Percentiles rank a stretch among this genome's conserved stretches.
These are phyloP conservation scores for Microcyclosporella mali DNA, from an alignment of 2,329 filamentous ascomycete species.

Conservation along the genomic window DNA sequence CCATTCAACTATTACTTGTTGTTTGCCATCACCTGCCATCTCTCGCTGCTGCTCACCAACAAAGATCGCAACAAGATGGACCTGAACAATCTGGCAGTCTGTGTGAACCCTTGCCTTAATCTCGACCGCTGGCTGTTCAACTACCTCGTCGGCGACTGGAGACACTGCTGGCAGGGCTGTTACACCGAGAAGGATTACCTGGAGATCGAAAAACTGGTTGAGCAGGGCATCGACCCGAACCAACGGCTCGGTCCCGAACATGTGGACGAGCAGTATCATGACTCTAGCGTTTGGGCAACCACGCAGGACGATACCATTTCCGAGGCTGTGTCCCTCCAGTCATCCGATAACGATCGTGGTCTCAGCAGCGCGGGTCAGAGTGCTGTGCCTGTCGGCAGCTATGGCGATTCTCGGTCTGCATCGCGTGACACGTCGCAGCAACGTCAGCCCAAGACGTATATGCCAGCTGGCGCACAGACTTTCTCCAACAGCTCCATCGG, in stretches of 20 bases:
- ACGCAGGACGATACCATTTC: slow-evolving; percentile 10
- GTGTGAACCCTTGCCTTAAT: slow-evolving; percentile 94
- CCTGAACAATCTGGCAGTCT: slow-evolving; percentile 90
- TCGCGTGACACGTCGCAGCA: slow-evolving; percentile 12
- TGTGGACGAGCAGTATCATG: slow-evolving; percentile 14
- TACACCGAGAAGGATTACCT: slow-evolving; percentile 66
- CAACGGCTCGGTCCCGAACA: not conserved
- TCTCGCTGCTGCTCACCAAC: slow-evolving; percentile 83
- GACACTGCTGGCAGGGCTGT: slow-evolving; percentile 94
- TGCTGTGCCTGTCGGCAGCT: not conserved
- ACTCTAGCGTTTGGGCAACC: slow-evolving; percentile 12
- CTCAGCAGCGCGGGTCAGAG: slow-evolving; percentile 18
- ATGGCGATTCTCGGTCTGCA: slow-evolving; percentile 8
- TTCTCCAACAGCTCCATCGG: slow-evolving; percentile 12
- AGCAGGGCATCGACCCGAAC: slow-evolving; percentile 16
- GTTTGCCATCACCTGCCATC: slow-evolving; percentile 93
- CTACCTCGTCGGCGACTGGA: slow-evolving; percentile 91
- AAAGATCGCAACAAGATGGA: slow-evolving; percentile 98
- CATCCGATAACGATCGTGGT: slow-evolving; percentile 12
- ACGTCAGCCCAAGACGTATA: slow-evolving; percentile 21
- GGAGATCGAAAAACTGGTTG: slow-evolving; percentile 21
- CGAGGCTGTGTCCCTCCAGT: slow-evolving; percentile 7
- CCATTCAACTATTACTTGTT: slow-evolving; percentile 97
- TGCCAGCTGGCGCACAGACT: slow-evolving; percentile 17
- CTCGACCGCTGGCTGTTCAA: slow-evolving; percentile 94